Evolutionary conservation across 495 filamentous ascomycete genomes (phyloP).

Genomic region (Aspergillus conjunctus): DNA sequence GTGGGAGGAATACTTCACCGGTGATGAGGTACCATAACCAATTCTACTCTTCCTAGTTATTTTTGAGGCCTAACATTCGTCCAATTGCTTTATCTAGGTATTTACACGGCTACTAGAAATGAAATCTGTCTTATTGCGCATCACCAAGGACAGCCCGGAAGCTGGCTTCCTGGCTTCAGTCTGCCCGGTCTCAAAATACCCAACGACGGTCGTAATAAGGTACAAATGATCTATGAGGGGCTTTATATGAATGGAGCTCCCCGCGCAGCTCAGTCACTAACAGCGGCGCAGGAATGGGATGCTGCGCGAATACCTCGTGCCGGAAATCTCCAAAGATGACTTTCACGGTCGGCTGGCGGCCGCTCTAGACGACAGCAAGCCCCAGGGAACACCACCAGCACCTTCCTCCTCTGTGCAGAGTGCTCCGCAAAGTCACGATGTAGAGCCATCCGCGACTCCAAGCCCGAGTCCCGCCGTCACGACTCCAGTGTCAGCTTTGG

Average conservation of each 20-base stretch:
- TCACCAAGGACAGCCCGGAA: conserved; percentile 72
- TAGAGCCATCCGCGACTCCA: conserved; percentile 1
- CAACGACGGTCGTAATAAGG: conserved; percentile 77
- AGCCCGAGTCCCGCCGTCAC: conserved; percentile 13
- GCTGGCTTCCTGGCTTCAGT: conserved; percentile 78
- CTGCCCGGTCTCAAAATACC: conserved; percentile 71
- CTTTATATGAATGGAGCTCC: neutral
- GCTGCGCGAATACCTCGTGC: conserved; percentile 64
- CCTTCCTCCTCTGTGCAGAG: neutral
- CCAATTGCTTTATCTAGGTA: conserved; percentile 26
- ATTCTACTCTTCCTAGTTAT: neutral
- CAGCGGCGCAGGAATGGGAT: conserved; percentile 53
- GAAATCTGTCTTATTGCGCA: conserved; percentile 65
- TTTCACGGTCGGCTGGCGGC: conserved; percentile 53
- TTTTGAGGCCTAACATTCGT: conserved; percentile 2
- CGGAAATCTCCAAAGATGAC: conserved; percentile 61
- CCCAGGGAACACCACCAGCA: conserved; percentile 1
- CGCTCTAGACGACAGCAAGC: conserved; percentile 33
- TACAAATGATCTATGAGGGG: conserved; percentile 37
- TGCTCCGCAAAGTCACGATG: neutral
- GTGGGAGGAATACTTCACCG: conserved; percentile 76
- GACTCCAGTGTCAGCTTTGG: conserved; percentile 19
- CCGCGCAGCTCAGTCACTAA: conserved; percentile 11
- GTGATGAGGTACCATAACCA: conserved; percentile 46
- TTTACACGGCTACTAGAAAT: conserved; percentile 51